Conservation (phyloP, 805 yeast species). For the Yarrowia bubula region DNA sequence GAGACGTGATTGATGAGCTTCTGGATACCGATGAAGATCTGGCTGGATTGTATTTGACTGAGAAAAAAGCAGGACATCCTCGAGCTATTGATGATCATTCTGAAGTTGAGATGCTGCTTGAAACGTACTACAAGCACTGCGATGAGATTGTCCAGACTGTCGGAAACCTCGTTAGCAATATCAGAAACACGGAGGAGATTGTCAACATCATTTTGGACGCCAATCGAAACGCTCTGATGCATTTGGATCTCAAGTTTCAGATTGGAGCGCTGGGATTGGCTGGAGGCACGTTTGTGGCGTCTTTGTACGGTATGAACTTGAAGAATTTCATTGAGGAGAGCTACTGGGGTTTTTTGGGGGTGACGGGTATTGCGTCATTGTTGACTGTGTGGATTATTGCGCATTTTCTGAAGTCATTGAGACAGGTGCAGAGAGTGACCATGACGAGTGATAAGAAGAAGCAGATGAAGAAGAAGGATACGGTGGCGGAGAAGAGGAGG, state of each 20-base stretch:
- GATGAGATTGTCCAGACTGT: slow-evolving; percentile 93
- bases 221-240: slow-evolving; percentile 84
- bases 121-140: slow-evolving; percentile 85
- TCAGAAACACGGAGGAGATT: slow-evolving; percentile 88
- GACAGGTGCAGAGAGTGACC: slow-evolving; percentile 66
- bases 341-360: slow-evolving; percentile 61
- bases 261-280: slow-evolving; percentile 83
- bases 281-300: slow-evolving; percentile 80
- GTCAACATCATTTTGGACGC: slow-evolving; percentile 89
- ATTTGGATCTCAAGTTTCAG: slow-evolving; percentile 76
- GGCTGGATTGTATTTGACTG: slow-evolving; percentile 71
- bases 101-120: slow-evolving; percentile 83
- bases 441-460: slow-evolving; percentile 46
- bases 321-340: slow-evolving; percentile 87
- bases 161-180: slow-evolving; percentile 76
- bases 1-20: slow-evolving; percentile 81
- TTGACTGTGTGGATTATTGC: slow-evolving; percentile 48
- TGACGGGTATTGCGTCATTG: slow-evolving; percentile 55
- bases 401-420: slow-evolving; percentile 56
- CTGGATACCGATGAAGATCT: slow-evolving; percentile 85
- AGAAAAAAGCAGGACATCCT: slow-evolving; percentile 41
- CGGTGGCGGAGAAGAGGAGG: not conserved
- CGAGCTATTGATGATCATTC: slow-evolving; percentile 46
- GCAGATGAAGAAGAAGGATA: slow-evolving; percentile 6
- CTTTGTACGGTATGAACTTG: slow-evolving; percentile 94